These are phyloP conservation scores for Colletotrichum caudatum DNA, from an alignment of 2,329 filamentous ascomycete genomes.

Conservation along the genomic window DNA sequence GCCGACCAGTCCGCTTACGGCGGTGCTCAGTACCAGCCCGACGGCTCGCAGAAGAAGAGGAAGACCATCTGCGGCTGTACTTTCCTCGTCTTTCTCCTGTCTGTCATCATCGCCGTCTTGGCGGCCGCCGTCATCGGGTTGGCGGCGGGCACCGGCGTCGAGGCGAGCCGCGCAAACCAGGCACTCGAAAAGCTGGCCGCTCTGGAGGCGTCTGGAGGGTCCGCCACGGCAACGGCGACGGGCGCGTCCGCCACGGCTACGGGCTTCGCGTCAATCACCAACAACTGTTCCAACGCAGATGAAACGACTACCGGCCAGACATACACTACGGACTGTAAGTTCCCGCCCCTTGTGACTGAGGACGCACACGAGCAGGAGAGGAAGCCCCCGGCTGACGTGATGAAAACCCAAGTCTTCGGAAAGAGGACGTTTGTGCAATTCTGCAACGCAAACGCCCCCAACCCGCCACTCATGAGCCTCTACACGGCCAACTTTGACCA, in stretches of 20 bases:
- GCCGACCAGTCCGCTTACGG: conserved; percentile 34
- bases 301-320: conserved; percentile 52
- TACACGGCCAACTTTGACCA: conserved; percentile 58
- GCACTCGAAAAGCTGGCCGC: conserved; percentile 51
- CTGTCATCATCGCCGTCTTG: conserved; percentile 55
- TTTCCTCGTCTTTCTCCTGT: conserved; percentile 56
- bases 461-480: conserved; percentile 53
- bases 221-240: conserved; percentile 26
- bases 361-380: not conserved
- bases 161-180: conserved; percentile 54
- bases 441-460: conserved; percentile 58
- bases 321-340: conserved; percentile 56
- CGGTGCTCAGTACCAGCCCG: conserved; percentile 17
- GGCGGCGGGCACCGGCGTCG: conserved; percentile 58
- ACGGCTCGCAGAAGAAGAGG: conserved; percentile 21
- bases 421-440: conserved; percentile 55
- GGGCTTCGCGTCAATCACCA: conserved; percentile 51
- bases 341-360: not conserved
- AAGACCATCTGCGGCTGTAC: conserved; percentile 47
- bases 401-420: conserved; percentile 51
- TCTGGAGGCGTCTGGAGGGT: conserved; percentile 45
- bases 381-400: conserved; percentile 29
- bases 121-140: conserved; percentile 58
- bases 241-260: conserved; percentile 47
- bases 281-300: conserved; percentile 54